phyloP scores from a whole-genome alignment of 805 yeast genomes.

The Saccharomycodes ludwigii region DNA sequence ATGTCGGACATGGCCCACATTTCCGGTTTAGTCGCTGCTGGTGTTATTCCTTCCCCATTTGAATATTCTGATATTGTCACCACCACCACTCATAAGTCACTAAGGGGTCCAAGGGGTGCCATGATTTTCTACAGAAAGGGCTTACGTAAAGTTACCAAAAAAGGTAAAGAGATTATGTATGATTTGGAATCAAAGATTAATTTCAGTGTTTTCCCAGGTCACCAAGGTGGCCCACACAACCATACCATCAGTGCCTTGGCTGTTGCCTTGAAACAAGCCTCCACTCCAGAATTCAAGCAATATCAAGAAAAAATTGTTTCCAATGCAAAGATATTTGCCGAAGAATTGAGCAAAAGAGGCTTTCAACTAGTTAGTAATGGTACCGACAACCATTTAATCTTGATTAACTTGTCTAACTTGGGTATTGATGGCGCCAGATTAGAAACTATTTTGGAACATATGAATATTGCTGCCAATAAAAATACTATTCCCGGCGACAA shows the following conservation, averaged over 20 bases:
- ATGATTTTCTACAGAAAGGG: constrained; percentile 97
- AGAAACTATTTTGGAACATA: constrained; percentile 77
- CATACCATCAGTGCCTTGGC: constrained; percentile 95
- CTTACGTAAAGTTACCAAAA: constrained; percentile 65
- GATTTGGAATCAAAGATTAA: constrained; percentile 87
- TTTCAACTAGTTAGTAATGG: constrained; percentile 79
- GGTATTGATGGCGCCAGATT: constrained; percentile 90
- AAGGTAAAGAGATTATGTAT: constrained; percentile 74
- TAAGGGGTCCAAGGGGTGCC: constrained; percentile 99
- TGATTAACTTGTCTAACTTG: constrained; percentile 67
- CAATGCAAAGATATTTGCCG: constrained; percentile 71
- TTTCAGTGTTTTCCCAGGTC: constrained; percentile 98
- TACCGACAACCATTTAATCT: constrained; percentile 87
- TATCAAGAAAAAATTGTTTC: constrained; percentile 76
- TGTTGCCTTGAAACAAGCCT: constrained; percentile 86
- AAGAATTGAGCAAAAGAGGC: constrained; percentile 50
- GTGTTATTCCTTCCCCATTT: constrained; percentile 88
- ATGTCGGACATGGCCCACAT: constrained; percentile 97
- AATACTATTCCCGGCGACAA: constrained; percentile 95
- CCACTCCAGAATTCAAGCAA: constrained; percentile 73
- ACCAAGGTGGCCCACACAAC: constrained; percentile 99
- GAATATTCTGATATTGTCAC: constrained; percentile 91
- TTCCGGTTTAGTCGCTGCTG: constrained; percentile 91
- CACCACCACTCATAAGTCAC: constrained; percentile 93
- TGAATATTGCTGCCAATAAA: constrained; percentile 91